Percentiles rank a stretch among this genome's conserved stretches.
phyloP scores from a whole-genome alignment of 495 filamentous ascomycete genomes.

The Rhizodiscina lignyota region DNA sequence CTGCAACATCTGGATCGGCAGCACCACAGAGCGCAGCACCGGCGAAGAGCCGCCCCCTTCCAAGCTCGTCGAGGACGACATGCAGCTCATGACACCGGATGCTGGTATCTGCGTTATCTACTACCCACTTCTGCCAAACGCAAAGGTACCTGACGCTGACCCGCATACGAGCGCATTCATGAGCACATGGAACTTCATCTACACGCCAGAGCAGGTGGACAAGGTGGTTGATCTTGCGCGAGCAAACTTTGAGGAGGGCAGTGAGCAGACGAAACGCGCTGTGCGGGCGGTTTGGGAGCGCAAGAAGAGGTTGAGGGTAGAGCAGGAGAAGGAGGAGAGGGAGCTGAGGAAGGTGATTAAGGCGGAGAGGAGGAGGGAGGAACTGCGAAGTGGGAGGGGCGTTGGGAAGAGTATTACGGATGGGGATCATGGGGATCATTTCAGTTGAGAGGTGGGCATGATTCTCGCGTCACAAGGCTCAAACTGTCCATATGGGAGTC shows the following conservation, averaged over 20 bases:
- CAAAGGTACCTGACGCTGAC: conserved; percentile 59
- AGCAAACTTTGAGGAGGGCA: conserved; percentile 73
- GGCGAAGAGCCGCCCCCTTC: conserved; percentile 48
- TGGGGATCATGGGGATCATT: too few relatives aligned
- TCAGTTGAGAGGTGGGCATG: too few relatives aligned
- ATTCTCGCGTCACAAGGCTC: too few relatives aligned
- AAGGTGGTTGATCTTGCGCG: conserved; percentile 62
- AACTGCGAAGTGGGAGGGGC: too few relatives aligned
- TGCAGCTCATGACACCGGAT: conserved; percentile 55
- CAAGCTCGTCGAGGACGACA: conserved; percentile 45
- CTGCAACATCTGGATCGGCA: conserved; percentile 93
- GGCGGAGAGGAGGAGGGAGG: too few relatives aligned
- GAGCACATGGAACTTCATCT: conserved; percentile 95
- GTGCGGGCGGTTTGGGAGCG: conserved; percentile 89
- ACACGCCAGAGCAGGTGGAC: conserved; percentile 74
- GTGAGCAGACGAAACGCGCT: conserved; percentile 53
- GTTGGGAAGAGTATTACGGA: too few relatives aligned
- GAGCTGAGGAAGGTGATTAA: conserved; percentile 23
- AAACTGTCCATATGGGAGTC: too few relatives aligned
- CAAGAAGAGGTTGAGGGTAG: conserved; percentile 54
- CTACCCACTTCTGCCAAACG: conserved; percentile 75
- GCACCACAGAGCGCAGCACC: conserved; percentile 46
- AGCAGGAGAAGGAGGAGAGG: conserved; percentile 33
- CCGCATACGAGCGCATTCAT: conserved; percentile 69
- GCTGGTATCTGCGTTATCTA: conserved; percentile 85